Percentiles rank a stretch among this genome's conserved stretches.
These are phyloP conservation scores for Salix arbutifolia DNA, from an alignment of 345 rosid species.

Conservation along the genomic window DNA sequence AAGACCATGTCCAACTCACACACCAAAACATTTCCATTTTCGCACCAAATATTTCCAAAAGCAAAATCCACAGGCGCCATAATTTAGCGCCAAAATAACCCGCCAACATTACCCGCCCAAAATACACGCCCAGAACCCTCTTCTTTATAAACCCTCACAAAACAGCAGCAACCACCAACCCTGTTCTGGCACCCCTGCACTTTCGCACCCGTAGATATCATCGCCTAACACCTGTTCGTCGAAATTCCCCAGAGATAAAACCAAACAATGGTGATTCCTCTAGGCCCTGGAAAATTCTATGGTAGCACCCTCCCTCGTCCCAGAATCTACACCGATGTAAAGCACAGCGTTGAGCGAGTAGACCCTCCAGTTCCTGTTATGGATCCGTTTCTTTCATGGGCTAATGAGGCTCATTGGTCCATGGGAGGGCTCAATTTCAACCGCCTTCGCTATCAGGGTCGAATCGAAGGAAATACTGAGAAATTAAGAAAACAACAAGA, in stretches of 20 bases:
- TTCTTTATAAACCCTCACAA: not conserved
- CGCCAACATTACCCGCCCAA: conserved; percentile 27
- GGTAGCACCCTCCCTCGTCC: conserved; percentile 93
- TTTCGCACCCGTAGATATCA: not conserved
- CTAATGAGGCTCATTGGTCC: conserved; percentile 93
- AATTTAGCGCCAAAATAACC: conserved; percentile 40
- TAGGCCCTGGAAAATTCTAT: conserved; percentile 68
- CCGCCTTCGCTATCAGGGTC: conserved; percentile 87
- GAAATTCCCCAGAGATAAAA: conserved; percentile 7
- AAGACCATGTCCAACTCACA: too few species aligned
- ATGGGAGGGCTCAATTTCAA: conserved; percentile 89
- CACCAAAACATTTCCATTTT: too few species aligned
- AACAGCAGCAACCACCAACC: not conserved
- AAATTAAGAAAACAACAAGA: conserved; percentile 56
- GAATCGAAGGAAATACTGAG: conserved; percentile 67
- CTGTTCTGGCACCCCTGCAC: not conserved
- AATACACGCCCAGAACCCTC: too few species aligned
- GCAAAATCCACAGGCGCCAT: conserved; percentile 22
- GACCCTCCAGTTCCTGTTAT: conserved; percentile 68
- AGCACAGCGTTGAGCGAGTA: conserved; percentile 45
- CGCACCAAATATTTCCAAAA: not conserved
- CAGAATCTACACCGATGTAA: conserved; percentile 55
- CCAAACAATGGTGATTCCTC: conserved; percentile 45
- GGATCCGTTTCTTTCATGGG: conserved; percentile 87
- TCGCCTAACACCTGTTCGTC: not conserved